Percentiles rank a stretch among this genome's conserved stretches.
Evolutionary conservation across 805 yeast genomes (phyloP).

Genomic region (Cyberlindnera veronae): DNA sequence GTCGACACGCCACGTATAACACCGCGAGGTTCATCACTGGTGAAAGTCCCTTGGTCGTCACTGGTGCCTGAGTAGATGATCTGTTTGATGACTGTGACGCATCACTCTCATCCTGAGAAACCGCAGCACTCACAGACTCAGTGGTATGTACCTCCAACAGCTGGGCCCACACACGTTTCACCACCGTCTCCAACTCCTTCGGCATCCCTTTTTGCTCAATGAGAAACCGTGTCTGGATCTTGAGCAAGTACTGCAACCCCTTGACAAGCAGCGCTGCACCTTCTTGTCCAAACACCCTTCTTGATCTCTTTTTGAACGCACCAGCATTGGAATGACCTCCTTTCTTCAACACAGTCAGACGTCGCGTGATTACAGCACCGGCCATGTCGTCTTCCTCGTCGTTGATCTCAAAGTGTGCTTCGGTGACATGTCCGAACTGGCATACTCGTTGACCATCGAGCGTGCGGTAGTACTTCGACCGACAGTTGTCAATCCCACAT

Average conservation of each 20-base stretch:
- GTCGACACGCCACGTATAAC: slow-evolving; percentile 4
- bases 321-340: slow-evolving; percentile 22
- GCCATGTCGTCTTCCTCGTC: slow-evolving; percentile 74
- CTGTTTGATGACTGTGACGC: slow-evolving; percentile 2
- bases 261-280: slow-evolving; percentile 43
- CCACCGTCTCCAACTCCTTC: slow-evolving; percentile 28
- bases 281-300: slow-evolving; percentile 43
- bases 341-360: slow-evolving; percentile 34
- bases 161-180: slow-evolving; percentile 40
- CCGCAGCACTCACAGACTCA: slow-evolving; percentile 2
- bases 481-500: slow-evolving; percentile 90
- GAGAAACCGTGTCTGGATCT: slow-evolving; percentile 43
- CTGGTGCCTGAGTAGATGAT: neutral
- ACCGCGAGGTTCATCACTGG: neutral
- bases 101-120: slow-evolving; percentile 7
- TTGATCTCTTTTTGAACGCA: slow-evolving; percentile 1
- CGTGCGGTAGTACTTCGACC: slow-evolving; percentile 67
- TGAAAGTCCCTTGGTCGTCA: neutral
- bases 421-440: slow-evolving; percentile 86
- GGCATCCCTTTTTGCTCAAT: slow-evolving; percentile 32
- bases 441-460: slow-evolving; percentile 81
- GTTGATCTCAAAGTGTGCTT: slow-evolving; percentile 72
- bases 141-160: no score
- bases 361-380: slow-evolving; percentile 44
- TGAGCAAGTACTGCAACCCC: slow-evolving; percentile 49